phyloP scores from a whole-genome alignment of 2,329 filamentous ascomycete genomes.

The Celoporthe dispersa region DNA sequence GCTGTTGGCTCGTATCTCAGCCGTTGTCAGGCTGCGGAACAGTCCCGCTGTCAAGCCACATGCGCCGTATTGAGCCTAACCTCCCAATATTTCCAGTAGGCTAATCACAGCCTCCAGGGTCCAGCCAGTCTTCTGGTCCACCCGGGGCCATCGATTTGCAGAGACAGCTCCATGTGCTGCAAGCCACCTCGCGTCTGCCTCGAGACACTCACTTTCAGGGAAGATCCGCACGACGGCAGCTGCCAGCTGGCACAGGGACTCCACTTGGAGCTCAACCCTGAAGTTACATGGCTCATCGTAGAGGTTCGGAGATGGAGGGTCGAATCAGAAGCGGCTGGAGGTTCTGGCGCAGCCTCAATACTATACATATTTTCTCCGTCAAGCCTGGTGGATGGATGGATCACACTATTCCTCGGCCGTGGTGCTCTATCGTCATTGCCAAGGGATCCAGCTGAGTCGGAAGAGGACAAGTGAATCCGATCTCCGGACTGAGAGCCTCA shows the following conservation, averaged over 20 bases:
- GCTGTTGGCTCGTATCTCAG: background rate
- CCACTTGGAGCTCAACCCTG: background rate
- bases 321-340: background rate
- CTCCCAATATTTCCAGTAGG: constrained; percentile 11
- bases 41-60: background rate
- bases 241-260: background rate
- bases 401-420: background rate
- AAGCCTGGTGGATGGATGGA: background rate
- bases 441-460: background rate
- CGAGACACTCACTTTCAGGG: background rate
- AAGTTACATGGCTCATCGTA: background rate
- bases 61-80: constrained; percentile 10
- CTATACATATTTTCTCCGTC: too few relatives aligned
- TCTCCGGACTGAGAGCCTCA: constrained; percentile 8
- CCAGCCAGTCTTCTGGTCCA: background rate
- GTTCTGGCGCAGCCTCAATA: background rate
- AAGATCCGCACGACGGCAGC: background rate
- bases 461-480: background rate
- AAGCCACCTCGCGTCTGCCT: background rate
- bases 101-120: constrained; percentile 15
- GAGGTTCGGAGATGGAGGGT: background rate
- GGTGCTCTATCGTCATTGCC: background rate
- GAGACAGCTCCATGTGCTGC: background rate
- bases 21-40: constrained; percentile 3
- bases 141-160: background rate